Evolutionary conservation across 1,284 basidiomycete species (phyloP), one percentile per base, ranked within the genome.

Genomic region (Moesziomyces sp.): DNA sequence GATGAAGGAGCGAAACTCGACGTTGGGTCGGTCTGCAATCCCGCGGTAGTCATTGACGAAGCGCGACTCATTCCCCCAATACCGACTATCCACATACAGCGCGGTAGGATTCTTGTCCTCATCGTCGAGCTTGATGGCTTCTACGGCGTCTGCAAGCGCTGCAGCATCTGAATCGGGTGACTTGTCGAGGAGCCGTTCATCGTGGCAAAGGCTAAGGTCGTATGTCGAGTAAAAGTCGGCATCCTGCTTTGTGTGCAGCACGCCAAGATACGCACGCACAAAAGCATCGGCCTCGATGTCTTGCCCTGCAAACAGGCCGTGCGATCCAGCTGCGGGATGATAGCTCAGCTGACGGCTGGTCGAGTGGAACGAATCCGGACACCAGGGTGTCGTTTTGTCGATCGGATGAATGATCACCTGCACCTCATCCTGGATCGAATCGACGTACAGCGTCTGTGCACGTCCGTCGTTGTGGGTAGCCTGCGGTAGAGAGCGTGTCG

Each of bases 241-340:
- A 57, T 92, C 88, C 42, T 89, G 88, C 76, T 92, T 89, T 74
- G 88, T 88, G 77, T 93, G 92, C n/a, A 95, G 87, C 78, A 93
- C 88, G 40, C 94, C 94, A 28, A 92, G 85, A 80, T 97, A 97
- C 59, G 93, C 90, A 8, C 94, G 83, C 47, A 96, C 89, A 73
- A 90, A 88, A 19, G 89, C 88, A 52, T 88, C 87, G 4, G 88
- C 86, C 1, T 88, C 86, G 26, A 95, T 90, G 79, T 90, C 92
- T 63, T 87, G 88, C 23, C 86, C 85, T 8, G 93, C 90, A 83
- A 95, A 95, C 16, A 97, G 87, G 0, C 94, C 94, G 73, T 85
- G 86, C 81, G 97, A 94, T 0, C 93, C 92, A 57, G 84, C 81
- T n/a, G 93, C 91, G 23, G 93, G 93, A 85, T 94, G 93, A 19